A percentile compares a stretch with the other conserved stretches of the same genome.
Evolutionary conservation across 441 rosid genomes (phyloP).

Genomic region (Syzygium syzygioides): DNA sequence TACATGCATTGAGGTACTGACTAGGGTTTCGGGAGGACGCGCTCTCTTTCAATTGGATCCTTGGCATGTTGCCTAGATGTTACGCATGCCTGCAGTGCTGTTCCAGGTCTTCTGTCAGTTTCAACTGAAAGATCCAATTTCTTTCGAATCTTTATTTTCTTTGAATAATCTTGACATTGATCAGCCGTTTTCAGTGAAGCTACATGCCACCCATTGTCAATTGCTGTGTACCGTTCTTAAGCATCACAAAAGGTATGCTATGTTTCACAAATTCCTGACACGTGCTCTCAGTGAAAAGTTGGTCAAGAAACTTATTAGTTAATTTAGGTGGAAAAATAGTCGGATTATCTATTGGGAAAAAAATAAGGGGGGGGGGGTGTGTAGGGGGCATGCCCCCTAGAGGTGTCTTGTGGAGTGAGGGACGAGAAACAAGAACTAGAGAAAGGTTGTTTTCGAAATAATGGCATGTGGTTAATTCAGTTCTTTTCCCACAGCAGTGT

Average conservation of each 20-base stretch:
- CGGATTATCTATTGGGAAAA: neutral
- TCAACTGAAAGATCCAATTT: constrained; percentile 21
- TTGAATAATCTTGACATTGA: constrained; percentile 30
- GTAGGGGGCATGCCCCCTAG: neutral
- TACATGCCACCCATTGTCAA: constrained; percentile 68
- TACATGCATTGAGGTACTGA: constrained; percentile 84
- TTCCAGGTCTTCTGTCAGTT: constrained; percentile 47
- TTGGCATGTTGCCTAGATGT: constrained; percentile 68
- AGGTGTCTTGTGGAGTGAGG: neutral
- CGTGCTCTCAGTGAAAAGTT: neutral
- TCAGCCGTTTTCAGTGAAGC: constrained; percentile 41
- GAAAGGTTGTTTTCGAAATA: neutral
- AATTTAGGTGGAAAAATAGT: neutral
- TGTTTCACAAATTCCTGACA: neutral
- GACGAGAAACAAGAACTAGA: neutral
- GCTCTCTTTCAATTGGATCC: constrained; percentile 63
- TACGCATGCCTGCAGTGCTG: constrained; percentile 62
- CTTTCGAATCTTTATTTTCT: constrained; percentile 12
- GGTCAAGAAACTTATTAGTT: neutral
- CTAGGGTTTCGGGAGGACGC: constrained; percentile 68
- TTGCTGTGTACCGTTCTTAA: constrained; percentile 64
- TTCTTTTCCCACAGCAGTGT: neutral
- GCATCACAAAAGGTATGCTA: constrained; percentile 67
- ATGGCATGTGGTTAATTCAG: neutral
- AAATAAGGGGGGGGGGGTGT: neutral